Evolutionary conservation across 2,329 filamentous ascomycete genomes (phyloP), one percentile per base, ranked within the genome.

Genomic region (Neofusicoccum ribis): DNA sequence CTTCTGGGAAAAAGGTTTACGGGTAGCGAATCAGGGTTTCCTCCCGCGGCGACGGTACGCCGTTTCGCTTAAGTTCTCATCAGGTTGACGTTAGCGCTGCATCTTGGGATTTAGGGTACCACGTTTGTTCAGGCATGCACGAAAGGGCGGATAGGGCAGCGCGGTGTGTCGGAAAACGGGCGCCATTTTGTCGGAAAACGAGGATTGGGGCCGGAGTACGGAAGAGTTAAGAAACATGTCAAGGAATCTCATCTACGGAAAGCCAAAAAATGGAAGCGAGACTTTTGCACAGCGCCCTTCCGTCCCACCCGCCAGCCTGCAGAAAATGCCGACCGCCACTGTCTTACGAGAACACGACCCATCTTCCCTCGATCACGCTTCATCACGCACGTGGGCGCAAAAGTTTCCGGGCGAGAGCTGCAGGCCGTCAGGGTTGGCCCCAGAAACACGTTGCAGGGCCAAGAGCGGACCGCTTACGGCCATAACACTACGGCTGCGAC

Each of bases 11-110:
- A 60, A 60, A 60, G 56, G 56, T 34, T 60, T 47, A 60, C 56
- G 41, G 56, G 44, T 60, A 60, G 56, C 56, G 56, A 60, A 60
- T 60, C 56, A 60, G 56, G 56, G 56, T 60, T 60, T 60, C 43
- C 6, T 60, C 56, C 56, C 56, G 56, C 43, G 56, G 43, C 41
- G 56, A 60, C 56, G 56, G 56, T 60, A 60, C 56, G 56, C 43
- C 56, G 56, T 60, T 60, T 60, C 56, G 56, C 56, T 60, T 60
- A 59, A 14, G 56, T 47, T 47, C 12, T 60, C 56, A 60, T 47
- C 56, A 47, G 43, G 27, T 60, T 47, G 56, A 60, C 56, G 56
- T 47, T 49, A 47, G 56, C 56, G 56, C 39, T 27, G 56, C 56
- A 60, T 60, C 56, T 47, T 60, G 56, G 39, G 43, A 46, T 60